Evolutionary conservation across 2,329 filamentous ascomycete species (phyloP), one percentile per base, ranked within the genome.

Genomic region (Rutstroemia sp.): DNA sequence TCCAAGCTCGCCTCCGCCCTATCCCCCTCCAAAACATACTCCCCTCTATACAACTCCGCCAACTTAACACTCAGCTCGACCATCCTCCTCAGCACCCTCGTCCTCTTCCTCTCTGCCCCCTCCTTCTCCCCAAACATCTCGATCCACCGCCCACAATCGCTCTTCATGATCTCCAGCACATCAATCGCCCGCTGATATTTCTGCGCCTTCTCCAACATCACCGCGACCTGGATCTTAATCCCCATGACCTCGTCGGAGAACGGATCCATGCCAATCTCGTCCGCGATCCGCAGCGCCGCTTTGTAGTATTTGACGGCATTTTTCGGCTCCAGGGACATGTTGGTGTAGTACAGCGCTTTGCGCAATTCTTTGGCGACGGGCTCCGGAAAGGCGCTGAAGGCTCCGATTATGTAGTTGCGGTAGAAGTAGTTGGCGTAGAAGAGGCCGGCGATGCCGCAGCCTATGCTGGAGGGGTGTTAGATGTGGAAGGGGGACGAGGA

Each of bases 161-260:
- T 72, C 60, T 86, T 79, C 44, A 95, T 78, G n/a, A 83, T 80
- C 70, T 95, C 89, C 34, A 96, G 74, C 4, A 96, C 83, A 50
- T 89, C 81, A 57, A 89, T 85, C 0, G 91, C 84, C 57, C 85
- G 81, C 21, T 81, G 77, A 66, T 85, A 85, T 65, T 87, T 82
- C 34, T 85, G 79, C 16, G 89, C 81, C 67, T 87, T 86, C 71
- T 96, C 90, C 60, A 96, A 78, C 78, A 95, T 84, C 9, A 80
- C 79, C 1, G 90, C 85, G 8, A 95, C 78, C 69, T 92, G 85
- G 51, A 97, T 85, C 67, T 91, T 90, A 52, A 97, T 85, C 8
- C 94, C 94, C 63, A 96, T 79, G 37, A 96, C 86, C 70, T 96
- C 92, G 65, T 96, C 88, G 4, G 88, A 92, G 69, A 92, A 95